Base-by-base conservation (phyloP, 805 yeast species). In the Starmerella powellii region DNA sequence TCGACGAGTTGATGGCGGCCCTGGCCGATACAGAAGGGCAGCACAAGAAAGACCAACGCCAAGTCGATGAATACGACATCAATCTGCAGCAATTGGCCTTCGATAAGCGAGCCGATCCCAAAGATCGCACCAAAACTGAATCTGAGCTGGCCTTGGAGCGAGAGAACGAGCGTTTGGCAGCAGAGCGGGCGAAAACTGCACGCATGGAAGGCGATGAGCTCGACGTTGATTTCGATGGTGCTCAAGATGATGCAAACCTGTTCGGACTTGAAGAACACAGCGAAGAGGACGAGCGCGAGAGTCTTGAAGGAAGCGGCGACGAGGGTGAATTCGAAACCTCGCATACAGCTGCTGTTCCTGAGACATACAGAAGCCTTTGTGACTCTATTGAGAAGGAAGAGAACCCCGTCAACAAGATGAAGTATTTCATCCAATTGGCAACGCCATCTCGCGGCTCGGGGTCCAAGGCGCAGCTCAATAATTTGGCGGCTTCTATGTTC, bases 391-490 rank as follows among this genome's bases (percentile, higher is more conserved):
- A 18, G 4, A 49, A 41, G 11, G 44, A 45, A 21, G 20, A 21
- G 10, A 26, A 21, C 3, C 18, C 45, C n/a, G 32, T 43, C 1
- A 34, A 37, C 10, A 33, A 40, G 20, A 66, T 83, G 21, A 70
- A 72, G 38, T 69, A 71, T 43, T 70, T 86, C 32, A 62, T 82
- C 43, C 69, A 68, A 39, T 57, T 66, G 0, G 76, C 78, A 60
- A 84, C 81, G 48, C 94, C 96, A 12, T 75, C 78, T 48, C 66
- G 82, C 40, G 85, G 82, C 2, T 72, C 68, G 42, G 96, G 94
- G 2, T 86, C 88, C 59, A 85, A 83, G 56, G 81, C 76, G 46
- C 78, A 72, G 54, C 62, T 82, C 50, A 81, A 78, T 19, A 56
- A 51, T 2, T 80, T 87, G 54, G 71, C 81, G 1, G 68, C 72